These are phyloP conservation scores for Chaetomiaceae sp. DNA, from an alignment of 2,329 filamentous ascomycete species.

Conservation along the genomic window DNA sequence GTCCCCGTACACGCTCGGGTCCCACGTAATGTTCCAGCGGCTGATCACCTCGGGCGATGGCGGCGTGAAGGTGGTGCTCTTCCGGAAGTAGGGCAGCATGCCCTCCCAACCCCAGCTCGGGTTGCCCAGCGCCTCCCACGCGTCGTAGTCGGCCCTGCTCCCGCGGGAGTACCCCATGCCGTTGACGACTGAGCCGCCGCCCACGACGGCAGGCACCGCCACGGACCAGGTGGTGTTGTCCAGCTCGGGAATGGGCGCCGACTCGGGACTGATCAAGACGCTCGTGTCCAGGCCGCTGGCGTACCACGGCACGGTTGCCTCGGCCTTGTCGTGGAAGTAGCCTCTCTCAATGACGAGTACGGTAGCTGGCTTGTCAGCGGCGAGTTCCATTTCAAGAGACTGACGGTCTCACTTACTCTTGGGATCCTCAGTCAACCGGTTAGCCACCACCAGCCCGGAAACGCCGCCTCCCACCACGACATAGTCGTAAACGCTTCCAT, in stretches of 20 bases:
- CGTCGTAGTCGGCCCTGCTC: constrained; percentile 38
- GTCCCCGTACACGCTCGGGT: constrained; percentile 14
- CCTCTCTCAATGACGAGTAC: constrained; percentile 23
- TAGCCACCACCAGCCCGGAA: constrained; percentile 18
- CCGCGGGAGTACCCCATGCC: constrained; percentile 41
- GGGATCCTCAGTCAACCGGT: constrained; percentile 16
- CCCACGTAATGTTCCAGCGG: constrained; percentile 22
- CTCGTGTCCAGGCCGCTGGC: constrained; percentile 17
- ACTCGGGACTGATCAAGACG: constrained; percentile 17
- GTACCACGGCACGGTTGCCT: constrained; percentile 22
- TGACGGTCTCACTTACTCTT: constrained; percentile 30
- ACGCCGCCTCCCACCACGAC: constrained; percentile 14
- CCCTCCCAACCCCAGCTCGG: constrained; percentile 39
- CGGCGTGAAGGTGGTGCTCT: constrained; percentile 29
- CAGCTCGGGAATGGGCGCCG: constrained; percentile 20
- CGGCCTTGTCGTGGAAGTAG: constrained; percentile 22
- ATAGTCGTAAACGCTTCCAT: constrained; percentile 14
- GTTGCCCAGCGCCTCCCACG: constrained; percentile 41
- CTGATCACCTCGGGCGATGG: constrained; percentile 5
- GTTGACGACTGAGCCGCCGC: constrained; percentile 40
- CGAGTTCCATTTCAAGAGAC: background rate
- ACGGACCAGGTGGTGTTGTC: constrained; percentile 20
- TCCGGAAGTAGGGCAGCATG: constrained; percentile 47
- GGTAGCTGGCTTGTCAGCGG: constrained; percentile 9
- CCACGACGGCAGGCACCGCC: constrained; percentile 31